A percentile compares a stretch with the other conserved stretches of the same genome.
These are phyloP conservation scores for Stropharia rugosoannulata DNA, from an alignment of 768 basidiomycete species.

Conservation along the genomic window DNA sequence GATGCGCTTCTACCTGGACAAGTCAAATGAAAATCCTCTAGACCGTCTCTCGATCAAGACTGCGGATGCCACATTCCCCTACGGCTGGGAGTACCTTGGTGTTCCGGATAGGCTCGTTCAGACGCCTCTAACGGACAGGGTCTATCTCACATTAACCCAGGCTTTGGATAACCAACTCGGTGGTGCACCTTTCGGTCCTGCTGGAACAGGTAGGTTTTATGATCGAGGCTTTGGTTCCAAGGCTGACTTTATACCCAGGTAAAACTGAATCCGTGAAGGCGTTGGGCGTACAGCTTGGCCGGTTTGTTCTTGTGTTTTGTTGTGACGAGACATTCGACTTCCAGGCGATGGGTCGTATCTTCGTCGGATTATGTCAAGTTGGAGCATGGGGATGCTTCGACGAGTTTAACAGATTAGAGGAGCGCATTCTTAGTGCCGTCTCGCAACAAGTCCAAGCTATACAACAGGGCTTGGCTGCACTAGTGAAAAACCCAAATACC, in stretches of 20 bases:
- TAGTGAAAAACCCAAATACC: conserved; percentile 79
- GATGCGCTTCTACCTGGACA: conserved; percentile 96
- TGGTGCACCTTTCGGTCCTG: conserved; percentile 97
- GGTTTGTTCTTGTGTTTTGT: conserved; percentile 99
- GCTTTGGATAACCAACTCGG: conserved; percentile 94
- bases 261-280: conserved; percentile 99
- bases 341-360: conserved; percentile 99
- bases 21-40: conserved; percentile 66
- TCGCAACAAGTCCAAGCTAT: conserved; percentile 99
- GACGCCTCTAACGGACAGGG: conserved; percentile 95
- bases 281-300: conserved; percentile 93
- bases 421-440: conserved; percentile 95
- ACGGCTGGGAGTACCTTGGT: conserved; percentile 99
- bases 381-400: conserved; percentile 99
- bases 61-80: conserved; percentile 91
- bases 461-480: conserved; percentile 87
- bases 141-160: conserved; percentile 95
- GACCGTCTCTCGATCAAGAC: conserved; percentile 79
- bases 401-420: conserved; percentile 97
- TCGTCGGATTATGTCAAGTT: conserved; percentile 97
- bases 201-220: conserved; percentile 76
- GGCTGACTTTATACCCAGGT: conserved; percentile 42
- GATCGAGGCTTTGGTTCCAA: conserved; percentile 7
- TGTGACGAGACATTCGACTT: conserved; percentile 99
- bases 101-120: conserved; percentile 97